A percentile compares a stretch with the other conserved stretches of the same genome.
These are phyloP conservation scores for Saccharomycopsis hybrid DNA, from an alignment of 1,139 yeast species.

Conservation along the genomic window DNA sequence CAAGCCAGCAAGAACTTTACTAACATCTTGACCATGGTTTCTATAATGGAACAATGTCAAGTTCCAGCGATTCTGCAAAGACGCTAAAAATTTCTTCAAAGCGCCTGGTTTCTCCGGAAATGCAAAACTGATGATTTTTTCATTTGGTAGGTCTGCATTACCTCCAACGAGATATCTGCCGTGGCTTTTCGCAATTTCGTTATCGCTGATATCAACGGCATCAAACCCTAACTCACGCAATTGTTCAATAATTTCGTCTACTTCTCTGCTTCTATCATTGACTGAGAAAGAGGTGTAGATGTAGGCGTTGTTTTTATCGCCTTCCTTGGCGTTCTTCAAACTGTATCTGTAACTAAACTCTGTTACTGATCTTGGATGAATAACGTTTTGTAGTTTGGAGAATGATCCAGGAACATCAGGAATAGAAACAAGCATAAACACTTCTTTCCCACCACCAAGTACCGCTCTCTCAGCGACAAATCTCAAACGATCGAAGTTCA, in stretches of 20 bases:
- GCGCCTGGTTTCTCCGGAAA: slow-evolving; percentile 99
- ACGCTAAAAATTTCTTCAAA: slow-evolving; percentile 65
- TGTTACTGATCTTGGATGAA: slow-evolving; percentile 84
- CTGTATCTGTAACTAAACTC: slow-evolving; percentile 85
- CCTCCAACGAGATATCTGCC: slow-evolving; percentile 97
- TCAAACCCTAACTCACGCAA: slow-evolving; percentile 46
- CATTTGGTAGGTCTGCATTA: slow-evolving; percentile 58
- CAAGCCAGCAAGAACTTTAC: slow-evolving; percentile 85
- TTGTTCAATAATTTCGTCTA: slow-evolving; percentile 38
- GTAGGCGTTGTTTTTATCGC: slow-evolving; percentile 47
- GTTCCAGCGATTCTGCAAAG: slow-evolving; percentile 78
- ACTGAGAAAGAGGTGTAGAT: slow-evolving; percentile 87
- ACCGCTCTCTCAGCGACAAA: slow-evolving; percentile 98
- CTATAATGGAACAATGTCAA: slow-evolving; percentile 92
- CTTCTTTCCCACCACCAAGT: slow-evolving; percentile 95
- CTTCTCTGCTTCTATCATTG: slow-evolving; percentile 53
- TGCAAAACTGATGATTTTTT: slow-evolving; percentile 76
- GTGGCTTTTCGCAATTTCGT: slow-evolving; percentile 92
- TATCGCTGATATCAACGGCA: slow-evolving; percentile 80
- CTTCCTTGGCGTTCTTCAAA: slow-evolving; percentile 34
- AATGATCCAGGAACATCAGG: slow-evolving; percentile 94
- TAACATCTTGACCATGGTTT: slow-evolving; percentile 93
- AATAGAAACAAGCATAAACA: slow-evolving; percentile 79
- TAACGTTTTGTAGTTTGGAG: slow-evolving; percentile 60
- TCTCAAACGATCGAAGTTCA: slow-evolving; percentile 93